Base-by-base conservation (phyloP, 2,329 filamentous ascomycete genomes). In the Nakataea oryzae region DNA sequence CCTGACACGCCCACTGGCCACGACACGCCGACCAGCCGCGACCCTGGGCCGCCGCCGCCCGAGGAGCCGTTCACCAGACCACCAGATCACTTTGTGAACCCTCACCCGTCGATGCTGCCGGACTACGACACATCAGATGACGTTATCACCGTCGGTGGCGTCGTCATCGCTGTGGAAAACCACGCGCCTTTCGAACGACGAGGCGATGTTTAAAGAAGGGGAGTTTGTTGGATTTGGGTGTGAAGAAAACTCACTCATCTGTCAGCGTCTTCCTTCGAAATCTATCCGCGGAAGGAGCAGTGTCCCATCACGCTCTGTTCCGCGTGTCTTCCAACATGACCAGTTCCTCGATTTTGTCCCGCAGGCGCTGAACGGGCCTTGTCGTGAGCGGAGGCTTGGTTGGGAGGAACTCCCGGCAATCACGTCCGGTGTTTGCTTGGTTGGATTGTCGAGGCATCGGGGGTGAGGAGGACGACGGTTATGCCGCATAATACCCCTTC, bases 81-180 rank as follows among this genome's bases (percentile, higher is more conserved):
- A 24, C 24, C 54, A 56, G 54, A 26, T 29, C 54, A 56, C 54
- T 29, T 50, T 9, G 41, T 50, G 41, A 50, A 50, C 41, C 41
- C 41, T 21, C 41, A 50, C 41, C 41, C 41, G 41, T 50, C 41
- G 41, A 50, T 50, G 21, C 41, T 50, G 13, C 41, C 41, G 41
- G n/a, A 21, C 11, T 50, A 50, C 7, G 41, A 8, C 6, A 21
- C 41, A 21, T 50, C 41, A 50, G 59, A 60, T 2, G 28, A 30
- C 50, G 28, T 60, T 9, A 56, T 47, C n/a, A 60, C 21, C 14
- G 59, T 50, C 29, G 59, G 59, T 6, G 59, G 59, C 26, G 54
- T 60, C 26, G 28, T 26, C 2, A 60, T 60, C 28, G 54, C 54
- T 30, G 59, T 60, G n/a, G 59, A 60, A 50, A 54, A 60, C 14